Evolutionary conservation across 306 rosid genomes (phyloP), one percentile per base, ranked within the genome.

Genomic region (Dalbergia cochinchinensis): DNA sequence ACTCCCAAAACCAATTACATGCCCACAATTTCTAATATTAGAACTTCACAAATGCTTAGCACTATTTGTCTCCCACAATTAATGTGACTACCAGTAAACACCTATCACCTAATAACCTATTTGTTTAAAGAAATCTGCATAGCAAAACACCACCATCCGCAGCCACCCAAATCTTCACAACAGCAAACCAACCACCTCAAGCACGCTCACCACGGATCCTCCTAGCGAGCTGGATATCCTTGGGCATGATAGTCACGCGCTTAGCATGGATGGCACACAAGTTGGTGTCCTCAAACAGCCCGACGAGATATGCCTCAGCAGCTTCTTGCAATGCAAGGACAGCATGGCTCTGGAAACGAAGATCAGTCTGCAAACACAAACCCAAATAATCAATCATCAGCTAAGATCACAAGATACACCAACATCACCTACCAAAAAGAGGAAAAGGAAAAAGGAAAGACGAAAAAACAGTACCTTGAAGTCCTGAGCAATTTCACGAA

Each of bases 291-390:
- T 94, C 98, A 5, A 94, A 94, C 1, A 94, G 90, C 0, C 98
- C 98, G 12, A 94, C 98, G 0, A 94, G 86, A 84, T 94, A 94
- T 0, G 98, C 98, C 86, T 94, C 98, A 0, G 98, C 97, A 13
- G 98, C 98, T 80, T 94, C 98, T 86, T 94, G 96, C 78, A 94
- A 75, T 0, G 98, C 98, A 51, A 94, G 82, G 3, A 94, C 98
- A 8, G 97, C 98, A 14, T 94, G 98, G 42, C 98, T 94, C 92
- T 94, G 98, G 87, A 94, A 94, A 78, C 97, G 98, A 14, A 94
- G 86, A 42, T 94, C 98, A 53, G 97, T 94, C 98, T 94, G 89
- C 85, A 67, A 64, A 2, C 4, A 75, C 7, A 69, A 3, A 5
- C 1, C 10, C 18, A 45, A 33, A 18, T 2, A 33, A 18, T 2